Base-by-base conservation (phyloP, 1,284 basidiomycete genomes). In the Fomitopsis pinicola region DNA sequence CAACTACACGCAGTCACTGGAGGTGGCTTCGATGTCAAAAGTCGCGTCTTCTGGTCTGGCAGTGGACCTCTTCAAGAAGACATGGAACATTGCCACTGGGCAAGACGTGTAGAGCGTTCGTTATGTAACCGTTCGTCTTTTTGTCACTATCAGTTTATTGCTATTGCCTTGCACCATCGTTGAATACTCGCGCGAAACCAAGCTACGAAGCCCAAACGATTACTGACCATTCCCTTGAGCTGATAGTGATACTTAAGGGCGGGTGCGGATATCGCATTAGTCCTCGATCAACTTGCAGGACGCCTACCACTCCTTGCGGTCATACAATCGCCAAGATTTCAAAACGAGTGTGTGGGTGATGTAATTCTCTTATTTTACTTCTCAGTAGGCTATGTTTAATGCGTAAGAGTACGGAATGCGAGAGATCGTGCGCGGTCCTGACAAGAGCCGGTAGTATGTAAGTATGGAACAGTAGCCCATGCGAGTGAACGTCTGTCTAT, bases 81-180 rank as follows among this genome's bases (percentile, higher is more conserved):
- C 83, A 12, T 92, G 89, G 88, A 85, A 85, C 67, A 78, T 86
- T 66, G 83, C 86, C 19, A 86, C 82, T 17, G 89, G 87, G 12
- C 84, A 89, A 60, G 82, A 75, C 50, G 62, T 59, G 53, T 71
- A 64, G 68, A 17, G 15, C 5, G 15, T 58, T 50, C 45, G 59
- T 66, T 63, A 50, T 59, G 53, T 57, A 57, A 22, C 26, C n/a
- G 7, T 42, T 26, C 50, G n/a, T 40, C 17, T 22, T 33, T 42
- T 45, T 28, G 50, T 59, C 22, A 35, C 12, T 56, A 46, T 60
- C 36, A 60, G 48, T 60, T 42, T 60, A 42, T 53, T 45, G 9
- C 44, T 46, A 36, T 58, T 15, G 12, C 12, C 40, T 17, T 38
- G 10, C 30, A 33, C 8, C 30, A 38, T 14, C n/a, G 4, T 10